These are phyloP conservation scores for Diaporthe citriasiana DNA, from an alignment of 2,329 filamentous ascomycete species.

Conservation along the genomic window DNA sequence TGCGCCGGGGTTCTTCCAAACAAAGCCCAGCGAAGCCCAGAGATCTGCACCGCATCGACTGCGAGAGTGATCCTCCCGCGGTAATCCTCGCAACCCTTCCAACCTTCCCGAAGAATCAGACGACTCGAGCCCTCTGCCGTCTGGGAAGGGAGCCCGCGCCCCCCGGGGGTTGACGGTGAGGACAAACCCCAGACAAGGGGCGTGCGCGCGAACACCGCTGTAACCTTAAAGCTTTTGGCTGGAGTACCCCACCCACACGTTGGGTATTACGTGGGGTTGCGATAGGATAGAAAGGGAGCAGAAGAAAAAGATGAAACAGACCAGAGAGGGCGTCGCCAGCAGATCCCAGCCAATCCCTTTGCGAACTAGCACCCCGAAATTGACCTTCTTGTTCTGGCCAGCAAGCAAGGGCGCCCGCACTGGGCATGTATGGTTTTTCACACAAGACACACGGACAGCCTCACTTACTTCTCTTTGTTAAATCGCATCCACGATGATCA, in stretches of 20 bases:
- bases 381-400: slow-evolving; percentile 3
- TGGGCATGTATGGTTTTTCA: background rate
- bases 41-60: slow-evolving; percentile 28
- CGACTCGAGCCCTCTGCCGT: slow-evolving; percentile 12
- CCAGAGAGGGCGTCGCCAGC: slow-evolving; percentile 21
- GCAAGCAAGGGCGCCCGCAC: slow-evolving; percentile 20
- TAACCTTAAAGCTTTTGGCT: slow-evolving; percentile 27
- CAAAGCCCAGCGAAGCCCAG: slow-evolving; percentile 6
- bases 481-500: background rate
- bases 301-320: slow-evolving; percentile 31
- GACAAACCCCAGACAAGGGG: slow-evolving; percentile 19
- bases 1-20: slow-evolving; percentile 23
- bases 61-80: slow-evolving; percentile 21
- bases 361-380: slow-evolving; percentile 21
- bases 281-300: slow-evolving; percentile 31
- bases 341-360: slow-evolving; percentile 25
- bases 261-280: slow-evolving; percentile 19
- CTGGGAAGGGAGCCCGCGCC: slow-evolving; percentile 25
- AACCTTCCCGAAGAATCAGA: slow-evolving; percentile 33
- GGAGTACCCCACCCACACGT: slow-evolving; percentile 23
- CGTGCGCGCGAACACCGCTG: slow-evolving; percentile 25
- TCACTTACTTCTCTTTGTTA: slow-evolving; percentile 7
- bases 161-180: slow-evolving; percentile 12
- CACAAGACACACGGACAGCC: slow-evolving; percentile 6
- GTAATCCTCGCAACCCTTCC: slow-evolving; percentile 26